Base-by-base conservation (phyloP, 306 rosid species). In the Ormosia emarginata region DNA sequence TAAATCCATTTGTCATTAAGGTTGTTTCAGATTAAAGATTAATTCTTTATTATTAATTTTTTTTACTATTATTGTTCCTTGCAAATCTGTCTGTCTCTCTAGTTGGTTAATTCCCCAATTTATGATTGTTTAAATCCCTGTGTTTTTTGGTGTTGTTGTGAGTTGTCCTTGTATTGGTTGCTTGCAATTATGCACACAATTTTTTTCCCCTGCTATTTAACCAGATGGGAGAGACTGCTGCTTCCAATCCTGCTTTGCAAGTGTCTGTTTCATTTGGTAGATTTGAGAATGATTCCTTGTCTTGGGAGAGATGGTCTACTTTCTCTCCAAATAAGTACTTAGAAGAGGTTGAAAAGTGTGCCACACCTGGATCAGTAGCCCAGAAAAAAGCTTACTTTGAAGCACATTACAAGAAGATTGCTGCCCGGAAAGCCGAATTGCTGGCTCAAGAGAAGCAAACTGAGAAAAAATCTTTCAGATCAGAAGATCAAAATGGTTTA, bases 251-350 rank as follows among this genome's bases (percentile, higher is more conserved):
- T 67, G 80, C 76, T 43, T 72, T 95, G 84, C 97, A 95, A 81
- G 94, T 92, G 81, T 95, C 99, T 24, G 91, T 95, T 80, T 95
- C 99, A 0, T 95, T 95, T 74, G 99, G 99, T 44, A 87, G 94
- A 80, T 95, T 95, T 79, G 98, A 92, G 92, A 93, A 88, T 70
- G 98, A 93, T 84, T 86, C 97, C 5, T 83, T 95, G 73, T 92
- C 98, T 43, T 95, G 98, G 99, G 99, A 95, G 91, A 95, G 90
- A 88, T 95, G 97, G 97, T 95, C 99, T 4, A 71, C 99, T 47
- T 95, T 95, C 63, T 95, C 98, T 18, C 96, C 96, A 0, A 95
- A 95, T 24, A 95, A 90, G 92, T 95, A 95, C 81, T 84, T 95
- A 83, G 99, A 95, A 79, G 99, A 95, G 86, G 99, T 95, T 71